phyloP scores from a whole-genome alignment of 2,329 filamentous ascomycete species.

The Ascosphaera apis region DNA sequence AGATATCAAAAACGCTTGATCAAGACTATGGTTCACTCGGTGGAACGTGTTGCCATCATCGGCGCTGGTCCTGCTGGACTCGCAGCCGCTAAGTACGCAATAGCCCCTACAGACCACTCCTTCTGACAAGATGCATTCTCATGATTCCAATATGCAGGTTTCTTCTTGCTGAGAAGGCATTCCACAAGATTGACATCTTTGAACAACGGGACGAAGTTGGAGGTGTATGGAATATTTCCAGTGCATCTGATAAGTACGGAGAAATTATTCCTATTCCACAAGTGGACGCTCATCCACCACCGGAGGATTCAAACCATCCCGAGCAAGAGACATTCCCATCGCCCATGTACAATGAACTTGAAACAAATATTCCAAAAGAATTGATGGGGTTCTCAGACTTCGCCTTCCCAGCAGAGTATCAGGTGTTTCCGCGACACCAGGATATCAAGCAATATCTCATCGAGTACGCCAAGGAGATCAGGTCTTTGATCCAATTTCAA shows the following conservation, averaged over 20 bases:
- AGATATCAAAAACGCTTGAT: too few relatives aligned
- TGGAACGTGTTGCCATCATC: conserved; percentile 41
- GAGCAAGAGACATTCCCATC: conserved; percentile 44
- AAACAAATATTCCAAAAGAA: conserved; percentile 66
- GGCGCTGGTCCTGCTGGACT: conserved; percentile 66
- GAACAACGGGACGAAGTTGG: conserved; percentile 60
- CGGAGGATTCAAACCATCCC: conserved; percentile 32
- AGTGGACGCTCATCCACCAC: conserved; percentile 36
- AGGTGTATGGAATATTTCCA: conserved; percentile 68
- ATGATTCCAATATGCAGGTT: conserved; percentile 25
- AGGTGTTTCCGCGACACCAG: conserved; percentile 52
- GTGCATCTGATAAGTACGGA: conserved; percentile 23
- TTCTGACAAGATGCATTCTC: conserved; percentile 4
- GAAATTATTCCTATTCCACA: conserved; percentile 36
- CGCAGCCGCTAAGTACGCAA: conserved; percentile 41
- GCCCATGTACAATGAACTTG: conserved; percentile 58
- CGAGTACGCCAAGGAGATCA: conserved; percentile 44
- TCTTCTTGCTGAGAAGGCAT: conserved; percentile 45
- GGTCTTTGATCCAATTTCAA: conserved; percentile 43
- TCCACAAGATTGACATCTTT: conserved; percentile 50
- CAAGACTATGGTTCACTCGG: too few relatives aligned
- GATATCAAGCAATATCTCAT: conserved; percentile 53
- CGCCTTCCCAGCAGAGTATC: conserved; percentile 37
- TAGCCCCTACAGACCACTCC: neutral
- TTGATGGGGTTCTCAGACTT: conserved; percentile 63